These are phyloP conservation scores for Trichoderma semiorbis DNA, from an alignment of 2,329 filamentous ascomycete species.

Conservation along the genomic window DNA sequence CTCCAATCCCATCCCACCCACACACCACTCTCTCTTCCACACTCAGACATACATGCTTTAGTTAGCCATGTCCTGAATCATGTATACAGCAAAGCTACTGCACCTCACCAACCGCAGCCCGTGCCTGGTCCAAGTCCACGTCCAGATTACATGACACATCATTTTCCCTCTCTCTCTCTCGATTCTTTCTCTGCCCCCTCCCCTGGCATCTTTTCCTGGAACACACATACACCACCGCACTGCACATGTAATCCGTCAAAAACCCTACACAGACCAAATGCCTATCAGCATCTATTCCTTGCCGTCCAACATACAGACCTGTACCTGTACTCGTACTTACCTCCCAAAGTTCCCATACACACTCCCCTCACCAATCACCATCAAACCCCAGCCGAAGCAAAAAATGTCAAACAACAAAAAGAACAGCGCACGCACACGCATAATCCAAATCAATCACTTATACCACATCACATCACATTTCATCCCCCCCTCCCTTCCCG, in stretches of 20 bases:
- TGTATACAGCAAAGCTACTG: not conserved
- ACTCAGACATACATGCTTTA: slow-evolving; percentile 1
- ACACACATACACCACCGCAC: not conserved
- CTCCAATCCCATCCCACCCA: not conserved
- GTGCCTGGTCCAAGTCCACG: not conserved
- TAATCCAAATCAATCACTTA: not conserved
- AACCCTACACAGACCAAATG: not conserved
- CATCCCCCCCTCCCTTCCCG: not conserved
- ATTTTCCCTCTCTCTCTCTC: not conserved
- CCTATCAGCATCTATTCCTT: not conserved
- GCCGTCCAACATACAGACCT: not conserved
- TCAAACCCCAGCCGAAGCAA: not conserved
- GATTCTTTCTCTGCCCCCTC: too few relatives aligned
- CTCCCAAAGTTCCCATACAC: not conserved
- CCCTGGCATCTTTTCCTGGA: not conserved
- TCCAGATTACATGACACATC: not conserved
- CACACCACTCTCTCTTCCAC: not conserved
- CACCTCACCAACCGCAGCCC: not conserved
- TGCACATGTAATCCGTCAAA: not conserved
- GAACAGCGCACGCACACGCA: not conserved
- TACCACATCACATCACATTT: not conserved
- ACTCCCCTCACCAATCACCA: not conserved
- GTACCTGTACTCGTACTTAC: too few relatives aligned
- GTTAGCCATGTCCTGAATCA: not conserved
- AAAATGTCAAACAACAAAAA: not conserved